Conservation (phyloP, 139 green algal genomes). For the Ettlia oleoabundans region DNA sequence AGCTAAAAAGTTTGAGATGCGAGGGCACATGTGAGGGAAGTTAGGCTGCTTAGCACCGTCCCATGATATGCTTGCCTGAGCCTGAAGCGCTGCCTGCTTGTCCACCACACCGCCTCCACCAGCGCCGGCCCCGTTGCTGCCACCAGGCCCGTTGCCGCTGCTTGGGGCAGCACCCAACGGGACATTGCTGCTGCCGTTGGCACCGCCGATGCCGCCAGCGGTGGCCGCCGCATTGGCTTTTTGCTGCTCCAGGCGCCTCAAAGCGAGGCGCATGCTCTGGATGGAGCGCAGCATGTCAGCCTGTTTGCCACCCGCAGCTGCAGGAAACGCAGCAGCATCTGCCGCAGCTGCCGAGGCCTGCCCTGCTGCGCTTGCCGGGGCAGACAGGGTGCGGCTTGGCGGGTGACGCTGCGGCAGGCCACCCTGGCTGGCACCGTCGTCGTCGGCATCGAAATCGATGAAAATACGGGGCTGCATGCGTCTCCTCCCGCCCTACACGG, state of each 20-base stretch:
- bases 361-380: neutral
- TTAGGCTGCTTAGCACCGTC: no score
- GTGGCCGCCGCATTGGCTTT: neutral
- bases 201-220: neutral
- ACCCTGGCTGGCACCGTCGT: no score
- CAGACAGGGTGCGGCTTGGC: neutral
- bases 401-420: neutral
- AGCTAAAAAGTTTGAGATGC: neutral
- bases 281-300: slow-evolving; percentile 29
- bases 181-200: neutral
- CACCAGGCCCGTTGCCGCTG: neutral
- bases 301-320: neutral
- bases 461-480: slow-evolving; percentile 21
- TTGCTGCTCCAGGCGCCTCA: slow-evolving; percentile 26
- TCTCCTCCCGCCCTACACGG: neutral
- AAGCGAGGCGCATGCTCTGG: slow-evolving; percentile 11
- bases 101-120: neutral
- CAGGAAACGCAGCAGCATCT: neutral
- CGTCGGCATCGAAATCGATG: slow-evolving; percentile 32
- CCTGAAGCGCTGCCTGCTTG: neutral
- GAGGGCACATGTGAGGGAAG: no score
- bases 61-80: neutral
- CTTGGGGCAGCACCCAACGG: no score
- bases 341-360: neutral
- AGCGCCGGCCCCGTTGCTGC: neutral